Evolutionary conservation across 768 basidiomycete species (phyloP).

Genomic region (Arthromyces matolae): DNA sequence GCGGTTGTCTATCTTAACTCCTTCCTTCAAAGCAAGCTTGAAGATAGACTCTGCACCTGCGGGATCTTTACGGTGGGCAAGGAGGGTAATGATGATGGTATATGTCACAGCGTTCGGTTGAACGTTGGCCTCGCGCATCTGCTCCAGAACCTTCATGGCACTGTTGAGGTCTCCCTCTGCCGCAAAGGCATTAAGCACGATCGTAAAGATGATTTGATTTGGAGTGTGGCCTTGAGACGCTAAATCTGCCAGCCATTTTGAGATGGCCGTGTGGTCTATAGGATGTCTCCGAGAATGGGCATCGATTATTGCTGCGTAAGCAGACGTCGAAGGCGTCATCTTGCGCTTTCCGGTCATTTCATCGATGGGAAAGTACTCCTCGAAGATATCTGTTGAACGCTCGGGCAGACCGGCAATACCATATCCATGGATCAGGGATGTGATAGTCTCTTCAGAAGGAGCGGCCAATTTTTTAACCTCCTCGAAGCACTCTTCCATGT

Average conservation of each 20-base stretch:
- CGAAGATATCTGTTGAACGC: constrained; percentile 47
- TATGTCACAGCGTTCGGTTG: constrained; percentile 52
- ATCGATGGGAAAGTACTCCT: constrained; percentile 47
- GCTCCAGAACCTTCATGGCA: constrained; percentile 46
- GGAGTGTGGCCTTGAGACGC: constrained; percentile 45
- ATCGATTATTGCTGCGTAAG: constrained; percentile 56
- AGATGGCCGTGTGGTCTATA: constrained; percentile 36
- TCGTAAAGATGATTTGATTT: constrained; percentile 53
- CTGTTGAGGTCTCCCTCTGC: constrained; percentile 50
- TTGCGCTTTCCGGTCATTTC: constrained; percentile 23
- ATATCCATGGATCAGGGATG: constrained; percentile 54
- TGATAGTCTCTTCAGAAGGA: constrained; percentile 27
- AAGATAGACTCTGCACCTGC: constrained; percentile 65
- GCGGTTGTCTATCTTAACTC: constrained; percentile 55
- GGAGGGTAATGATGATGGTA: constrained; percentile 62
- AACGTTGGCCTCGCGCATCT: constrained; percentile 55
- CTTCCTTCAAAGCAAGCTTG: constrained; percentile 57
- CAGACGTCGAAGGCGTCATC: constrained; percentile 40
- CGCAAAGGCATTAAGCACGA: constrained; percentile 57
- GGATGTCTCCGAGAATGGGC: constrained; percentile 49
- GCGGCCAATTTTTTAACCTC: constrained; percentile 28
- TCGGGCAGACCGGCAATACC: constrained; percentile 42
- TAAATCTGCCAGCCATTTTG: constrained; percentile 54
- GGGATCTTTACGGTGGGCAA: constrained; percentile 59
- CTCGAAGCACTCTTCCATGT: constrained; percentile 42